Evolutionary conservation across 805 yeast genomes (phyloP), one percentile per base, ranked within the genome.

Genomic region (Ogataea saltuana): DNA sequence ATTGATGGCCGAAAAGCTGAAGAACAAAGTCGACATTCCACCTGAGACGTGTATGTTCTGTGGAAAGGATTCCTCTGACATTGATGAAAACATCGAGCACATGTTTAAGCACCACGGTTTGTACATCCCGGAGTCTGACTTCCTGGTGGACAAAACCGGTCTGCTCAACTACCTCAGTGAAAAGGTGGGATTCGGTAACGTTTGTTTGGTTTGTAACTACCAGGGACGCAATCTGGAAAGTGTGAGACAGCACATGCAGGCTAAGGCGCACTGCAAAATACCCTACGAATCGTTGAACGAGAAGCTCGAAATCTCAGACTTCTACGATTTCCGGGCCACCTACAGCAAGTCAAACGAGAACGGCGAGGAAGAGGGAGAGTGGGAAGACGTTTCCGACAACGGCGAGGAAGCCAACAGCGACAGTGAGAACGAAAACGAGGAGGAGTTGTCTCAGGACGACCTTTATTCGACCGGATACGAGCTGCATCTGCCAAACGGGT

Each of bases 271-370:
- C 64, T 85, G 91, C 69, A 78, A 80, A 58, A 75, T 93, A 47
- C 97, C 98, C 1, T 93, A 85, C 64, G 98, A 93, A 56, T 65
- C 80, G 0, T 83, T 80, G 41, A 83, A 83, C 44, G 95, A 93
- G 57, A 81, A 81, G 58, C 74, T 81, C 36, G 85, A 83, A 57
- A 73, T 91, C 33, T 76, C 89, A 0, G 83, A 80, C 30, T 93
- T 84, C 59, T 93, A 93, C 60, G 97, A 91, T 60, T 90, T 88
- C 66, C 70, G 83, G 3, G 74, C 87, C 1, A 71, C 89, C 1
- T 81, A 81, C 55, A 55, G 40, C 28, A 60, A 52, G 4, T 57
- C 63, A 12, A 67, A 58, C 3, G 61, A 41, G 10, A 57, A 56
- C 11, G 60, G 44, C 13, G 64, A 46, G 33, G 75, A 69, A 42